Percentiles rank a stretch among this genome's conserved stretches.
Evolutionary conservation across 371 early-diverging fungal species (phyloP).

Genomic region (Vairimorpha necatrix): DNA sequence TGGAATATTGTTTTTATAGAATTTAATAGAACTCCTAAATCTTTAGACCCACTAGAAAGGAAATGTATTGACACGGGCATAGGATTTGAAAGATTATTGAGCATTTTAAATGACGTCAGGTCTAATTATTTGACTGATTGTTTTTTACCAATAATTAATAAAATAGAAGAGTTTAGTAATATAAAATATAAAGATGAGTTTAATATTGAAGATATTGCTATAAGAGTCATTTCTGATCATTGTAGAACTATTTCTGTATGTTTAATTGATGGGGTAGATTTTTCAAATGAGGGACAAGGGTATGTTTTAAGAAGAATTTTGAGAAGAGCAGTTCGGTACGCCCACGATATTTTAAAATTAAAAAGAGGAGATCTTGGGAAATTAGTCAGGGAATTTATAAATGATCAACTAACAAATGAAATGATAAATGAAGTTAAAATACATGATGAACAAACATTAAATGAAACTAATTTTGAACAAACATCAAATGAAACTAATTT

Average conservation of each 20-base stretch:
- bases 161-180: slow-evolving; percentile 75
- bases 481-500: background rate
- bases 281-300: slow-evolving; percentile 94
- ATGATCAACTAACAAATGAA: slow-evolving; percentile 32
- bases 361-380: slow-evolving; percentile 47
- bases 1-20: slow-evolving; percentile 99
- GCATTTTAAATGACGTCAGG: slow-evolving; percentile 83
- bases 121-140: slow-evolving; percentile 90
- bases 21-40: slow-evolving; percentile 91
- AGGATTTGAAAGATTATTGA: slow-evolving; percentile 92
- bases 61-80: slow-evolving; percentile 98
- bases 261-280: slow-evolving; percentile 86
- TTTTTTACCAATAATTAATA: slow-evolving; percentile 67
- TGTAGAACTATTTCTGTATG: slow-evolving; percentile 91
- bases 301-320: slow-evolving; percentile 95
- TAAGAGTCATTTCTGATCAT: slow-evolving; percentile 97
- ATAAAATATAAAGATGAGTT: slow-evolving; percentile 67
- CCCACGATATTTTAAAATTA: slow-evolving; percentile 76
- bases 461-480: background rate
- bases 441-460: background rate
- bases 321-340: slow-evolving; percentile 88
- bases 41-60: slow-evolving; percentile 80
- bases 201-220: slow-evolving; percentile 90
- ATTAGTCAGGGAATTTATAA: slow-evolving; percentile 59
- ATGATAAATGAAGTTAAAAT: slow-evolving; percentile 67